Evolutionary conservation across 768 basidiomycete genomes (phyloP).

Genomic region (Rhizopogon vinicolor): DNA sequence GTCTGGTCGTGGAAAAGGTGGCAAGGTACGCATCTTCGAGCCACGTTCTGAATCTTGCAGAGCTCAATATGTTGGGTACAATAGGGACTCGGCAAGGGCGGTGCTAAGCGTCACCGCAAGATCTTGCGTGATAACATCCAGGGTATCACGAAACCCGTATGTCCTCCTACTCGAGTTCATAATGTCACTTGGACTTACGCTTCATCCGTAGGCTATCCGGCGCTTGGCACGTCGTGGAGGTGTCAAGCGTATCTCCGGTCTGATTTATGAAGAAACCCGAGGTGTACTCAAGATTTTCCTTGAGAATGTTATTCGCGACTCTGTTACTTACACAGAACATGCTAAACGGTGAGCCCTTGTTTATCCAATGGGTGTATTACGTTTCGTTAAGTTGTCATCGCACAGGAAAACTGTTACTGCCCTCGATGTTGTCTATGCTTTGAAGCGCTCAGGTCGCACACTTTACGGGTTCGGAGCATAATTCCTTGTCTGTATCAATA

Average conservation of each 20-base stretch:
- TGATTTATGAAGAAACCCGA: constrained; percentile 89
- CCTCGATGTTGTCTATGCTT: constrained; percentile 77
- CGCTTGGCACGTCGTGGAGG: constrained; percentile 85
- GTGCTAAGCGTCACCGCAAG: constrained; percentile 81
- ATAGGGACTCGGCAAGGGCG: constrained; percentile 80
- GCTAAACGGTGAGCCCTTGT: constrained; percentile 53
- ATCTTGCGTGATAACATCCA: constrained; percentile 75
- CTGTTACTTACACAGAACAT: constrained; percentile 90
- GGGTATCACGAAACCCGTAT: constrained; percentile 32
- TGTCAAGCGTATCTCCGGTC: constrained; percentile 86
- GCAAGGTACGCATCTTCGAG: constrained; percentile 39
- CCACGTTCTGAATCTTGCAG: neutral
- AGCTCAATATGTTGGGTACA: neutral
- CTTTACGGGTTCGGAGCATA: constrained; percentile 78
- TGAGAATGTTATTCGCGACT: constrained; percentile 82
- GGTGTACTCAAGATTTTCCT: constrained; percentile 88
- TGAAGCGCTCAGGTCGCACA: constrained; percentile 70
- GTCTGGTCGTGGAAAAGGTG: constrained; percentile 87
- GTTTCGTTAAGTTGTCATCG: constrained; percentile 5
- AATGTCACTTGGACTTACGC: neutral
- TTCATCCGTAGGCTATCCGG: constrained; percentile 39
- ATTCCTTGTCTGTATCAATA: constrained; percentile 1
- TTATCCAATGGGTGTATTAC: neutral
- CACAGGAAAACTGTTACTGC: constrained; percentile 72
- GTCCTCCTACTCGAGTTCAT: neutral